Base-by-base conservation (phyloP, 192 early-diverging fungal species). In the Haplosporangium gracile region DNA sequence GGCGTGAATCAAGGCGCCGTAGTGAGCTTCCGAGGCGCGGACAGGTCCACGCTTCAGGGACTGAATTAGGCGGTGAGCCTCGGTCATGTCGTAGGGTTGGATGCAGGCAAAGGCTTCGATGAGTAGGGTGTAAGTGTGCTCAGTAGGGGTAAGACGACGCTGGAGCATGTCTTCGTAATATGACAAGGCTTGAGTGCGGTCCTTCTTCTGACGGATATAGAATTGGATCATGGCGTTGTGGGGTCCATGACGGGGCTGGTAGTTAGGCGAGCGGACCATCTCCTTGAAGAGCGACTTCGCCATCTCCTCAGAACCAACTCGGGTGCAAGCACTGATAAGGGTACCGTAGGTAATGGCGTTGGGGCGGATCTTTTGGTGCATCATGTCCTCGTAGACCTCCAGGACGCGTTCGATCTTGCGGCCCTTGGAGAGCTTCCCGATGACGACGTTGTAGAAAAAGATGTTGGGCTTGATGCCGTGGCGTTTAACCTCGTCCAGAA, bases 151-250 rank as follows among this genome's bases (percentile, higher is more conserved):
- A 29, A 92, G 76, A 15, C 89, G 81, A 34, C 85, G 87, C 45
- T 83, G 75, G 63, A 83, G 80, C 75, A 90, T 87, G 53, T 90
- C 82, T 2, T 86, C 84, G 65, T 90, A 93, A 79, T 90, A 93
- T 20, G 77, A 47, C 4, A 93, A 79, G 24, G 88, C 91, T 2
- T 81, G 75, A 38, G 82, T 73, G 13, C 92, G 91, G 73, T 90
- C 82, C 45, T 80, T 89, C 51, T 90, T 84, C 39, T 93, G 90
- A 26, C 91, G 91, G 4, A 90, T 89, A 85, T 93, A 92, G 72
- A 92, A 93, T 74, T 93, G 92, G 43, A 93, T 93, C 91, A 93
- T 91, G 75, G 90, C 81, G 75, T 93, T 93, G 55, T 90, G 92
- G 7, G 90, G 90, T n/a, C 88, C 91, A 60, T 91, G 85, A 22